Evolutionary conservation across 2,329 filamentous ascomycete species (phyloP), one percentile per base, ranked within the genome.

Genomic region (Diplocarpon mali): DNA sequence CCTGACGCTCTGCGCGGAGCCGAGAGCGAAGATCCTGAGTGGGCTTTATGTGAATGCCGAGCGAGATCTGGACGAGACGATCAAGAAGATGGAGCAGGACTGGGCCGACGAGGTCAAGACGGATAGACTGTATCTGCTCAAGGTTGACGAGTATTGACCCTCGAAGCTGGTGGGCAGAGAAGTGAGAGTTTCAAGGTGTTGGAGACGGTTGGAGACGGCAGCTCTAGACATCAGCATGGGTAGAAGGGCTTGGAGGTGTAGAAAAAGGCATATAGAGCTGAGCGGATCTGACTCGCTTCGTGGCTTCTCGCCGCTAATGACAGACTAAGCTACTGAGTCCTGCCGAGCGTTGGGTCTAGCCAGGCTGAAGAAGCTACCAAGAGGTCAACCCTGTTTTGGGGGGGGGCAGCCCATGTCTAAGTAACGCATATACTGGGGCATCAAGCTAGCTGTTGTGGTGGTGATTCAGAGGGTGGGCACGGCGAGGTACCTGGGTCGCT

Each of bases 31-130:
- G 36, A 40, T 49, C 3, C 32, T 54, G 36, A 56, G 52, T 35
- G 52, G 53, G 12, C 27, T 51, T 24, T 56, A 49, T 41, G 37
- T 56, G 13, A 52, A 53, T 45, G 50, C 52, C 7, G 52, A 53
- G 35, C 38, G 50, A 35, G 52, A 56, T 42, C 24, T 70, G 1
- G 66, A 64, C 15, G 50, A 52, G 49, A 15, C 52, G 16, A 40
- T 54, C 16, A 30, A 13, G 28, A 42, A 31, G 13, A 38, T 54
- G 24, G 50, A 54, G 42, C 44, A 27, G 11, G 47, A 53, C 38
- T 31, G 42, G 39, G 49, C 43, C 14, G 40, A 44, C 29, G 42
- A 39, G 31, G 45, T 53, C 1, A 46, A 47, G 32, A 36, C 41
- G 35, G 47, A 54, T 17, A 49, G 44, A 36, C 32, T 53, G 17